Percentiles rank a stretch among this genome's conserved stretches.
phyloP scores from a whole-genome alignment of 2,329 filamentous ascomycete genomes.

The Achaetomium macrosporum region DNA sequence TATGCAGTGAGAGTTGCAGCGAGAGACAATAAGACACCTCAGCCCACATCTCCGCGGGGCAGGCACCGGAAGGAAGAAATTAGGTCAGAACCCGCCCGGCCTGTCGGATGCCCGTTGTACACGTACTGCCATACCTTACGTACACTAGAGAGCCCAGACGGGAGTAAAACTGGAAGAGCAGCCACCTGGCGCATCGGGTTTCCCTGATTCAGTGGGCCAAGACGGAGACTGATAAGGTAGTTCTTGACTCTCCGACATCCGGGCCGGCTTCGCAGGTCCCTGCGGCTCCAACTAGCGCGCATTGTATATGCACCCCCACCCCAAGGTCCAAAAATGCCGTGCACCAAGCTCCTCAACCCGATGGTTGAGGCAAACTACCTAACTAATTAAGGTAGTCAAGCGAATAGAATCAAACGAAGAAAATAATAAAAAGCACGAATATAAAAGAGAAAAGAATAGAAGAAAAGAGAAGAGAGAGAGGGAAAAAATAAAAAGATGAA shows the following conservation, averaged over 20 bases:
- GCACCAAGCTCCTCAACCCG: too few species aligned
- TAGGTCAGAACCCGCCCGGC: not conserved
- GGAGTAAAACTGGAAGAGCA: not conserved
- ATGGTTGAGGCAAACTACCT: too few species aligned
- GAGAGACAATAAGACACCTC: not conserved
- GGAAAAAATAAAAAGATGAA: too few species aligned
- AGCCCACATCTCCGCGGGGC: conserved; percentile 11
- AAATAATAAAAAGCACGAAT: too few species aligned
- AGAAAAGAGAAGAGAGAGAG: too few species aligned
- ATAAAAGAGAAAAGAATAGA: too few species aligned
- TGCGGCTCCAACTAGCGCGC: not conserved
- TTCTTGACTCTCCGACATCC: conserved; percentile 19
- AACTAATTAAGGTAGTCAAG: too few species aligned
- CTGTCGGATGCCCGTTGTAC: not conserved
- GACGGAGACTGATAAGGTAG: conserved; percentile 12
- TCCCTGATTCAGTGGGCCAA: conserved; percentile 17
- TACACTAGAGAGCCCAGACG: too few species aligned
- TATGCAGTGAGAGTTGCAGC: not conserved
- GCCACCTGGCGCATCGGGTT: not conserved
- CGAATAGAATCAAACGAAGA: too few species aligned
- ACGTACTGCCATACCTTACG: too few species aligned
- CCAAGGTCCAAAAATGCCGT: too few species aligned
- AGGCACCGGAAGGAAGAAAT: not conserved
- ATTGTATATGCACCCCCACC: not conserved
- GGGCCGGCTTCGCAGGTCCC: conserved; percentile 20